Base-by-base conservation (phyloP, 805 yeast genomes). In the Starmerella bombi region DNA sequence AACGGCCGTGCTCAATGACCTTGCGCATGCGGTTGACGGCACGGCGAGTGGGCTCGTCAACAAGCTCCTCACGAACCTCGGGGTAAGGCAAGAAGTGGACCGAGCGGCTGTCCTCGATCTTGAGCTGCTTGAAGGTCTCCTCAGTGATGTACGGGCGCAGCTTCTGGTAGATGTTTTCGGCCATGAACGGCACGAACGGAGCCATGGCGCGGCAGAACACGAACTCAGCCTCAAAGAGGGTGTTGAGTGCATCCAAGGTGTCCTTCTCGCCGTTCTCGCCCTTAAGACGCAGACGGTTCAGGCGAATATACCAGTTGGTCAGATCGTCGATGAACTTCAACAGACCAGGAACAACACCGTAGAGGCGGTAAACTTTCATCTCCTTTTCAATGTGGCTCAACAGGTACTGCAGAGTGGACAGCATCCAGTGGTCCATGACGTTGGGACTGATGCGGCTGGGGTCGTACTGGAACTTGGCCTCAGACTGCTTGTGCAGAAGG, bases 221-320 rank as follows among this genome's bases (percentile, higher is more conserved):
- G 61, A 81, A 80, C 53, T 86, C 69, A 25, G 91, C 94, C 60
- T 85, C 94, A 42, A 86, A 77, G 62, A 91, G 69, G 19, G 96
- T 81, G 66, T 91, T 91, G 56, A 91, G 72, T 36, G 95, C 95
- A 55, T 72, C 73, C 52, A 75, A 62, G 54, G 95, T 80, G 59
- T 91, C 98, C 42, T 75, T 79, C 38, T 74, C 63, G 45, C 94
- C 95, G 45, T 72, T 78, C 58, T 80, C 91, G 60, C 97, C 97
- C 78, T 91, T 91, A 58, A 91, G 74, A 71, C 99, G 88, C 68
- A 84, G 77, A 69, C 99, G 86, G 70, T 91, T 91, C 65, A 91
- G 82, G 63, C 99, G 80, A 61, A 91, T 91, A 69, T 91, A 91
- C 97, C 97, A 91, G 69, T 91, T 91, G 51, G 99, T 91, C 64